Evolutionary conservation across 2,329 filamentous ascomycete species (phyloP).

Genomic region (Thermoascus crustaceus): DNA sequence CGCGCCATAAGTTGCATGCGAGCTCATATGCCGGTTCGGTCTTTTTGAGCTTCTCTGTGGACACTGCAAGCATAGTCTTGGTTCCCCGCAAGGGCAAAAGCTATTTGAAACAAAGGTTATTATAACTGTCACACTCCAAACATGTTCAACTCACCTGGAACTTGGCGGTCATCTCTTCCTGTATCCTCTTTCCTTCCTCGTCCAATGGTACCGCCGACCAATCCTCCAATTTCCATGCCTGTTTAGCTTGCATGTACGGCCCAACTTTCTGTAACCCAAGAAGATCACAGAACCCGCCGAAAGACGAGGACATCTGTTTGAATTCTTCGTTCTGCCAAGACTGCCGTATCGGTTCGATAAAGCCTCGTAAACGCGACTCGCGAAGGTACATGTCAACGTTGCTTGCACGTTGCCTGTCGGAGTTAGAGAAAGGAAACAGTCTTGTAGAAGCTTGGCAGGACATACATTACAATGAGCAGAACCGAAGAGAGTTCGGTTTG

Average conservation of each 20-base stretch:
- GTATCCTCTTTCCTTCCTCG: slow-evolving; percentile 67
- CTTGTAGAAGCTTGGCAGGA: slow-evolving; percentile 4
- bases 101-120: slow-evolving; percentile 27
- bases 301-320: slow-evolving; percentile 60
- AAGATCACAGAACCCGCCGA: slow-evolving; percentile 69
- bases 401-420: slow-evolving; percentile 65
- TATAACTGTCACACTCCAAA: slow-evolving; percentile 3
- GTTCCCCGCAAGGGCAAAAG: slow-evolving; percentile 74
- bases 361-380: slow-evolving; percentile 62
- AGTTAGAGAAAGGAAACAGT: slow-evolving; percentile 10
- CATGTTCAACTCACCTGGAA: slow-evolving; percentile 47
- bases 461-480: slow-evolving; percentile 81
- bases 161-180: slow-evolving; percentile 68
- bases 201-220: slow-evolving; percentile 76
- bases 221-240: slow-evolving; percentile 68
- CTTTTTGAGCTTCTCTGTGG: slow-evolving; percentile 79
- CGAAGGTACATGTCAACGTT: slow-evolving; percentile 64
- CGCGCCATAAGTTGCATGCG: slow-evolving; percentile 75
- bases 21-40: slow-evolving; percentile 64
- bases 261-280: slow-evolving; percentile 74
- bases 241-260: slow-evolving; percentile 64
- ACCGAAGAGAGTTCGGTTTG: slow-evolving; percentile 83
- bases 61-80: slow-evolving; percentile 85
- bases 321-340: slow-evolving; percentile 71
- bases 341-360: slow-evolving; percentile 72